Evolutionary conservation across 2,329 filamentous ascomycete species (phyloP), one percentile per base, ranked within the genome.

Genomic region (Penicillium sp.): DNA sequence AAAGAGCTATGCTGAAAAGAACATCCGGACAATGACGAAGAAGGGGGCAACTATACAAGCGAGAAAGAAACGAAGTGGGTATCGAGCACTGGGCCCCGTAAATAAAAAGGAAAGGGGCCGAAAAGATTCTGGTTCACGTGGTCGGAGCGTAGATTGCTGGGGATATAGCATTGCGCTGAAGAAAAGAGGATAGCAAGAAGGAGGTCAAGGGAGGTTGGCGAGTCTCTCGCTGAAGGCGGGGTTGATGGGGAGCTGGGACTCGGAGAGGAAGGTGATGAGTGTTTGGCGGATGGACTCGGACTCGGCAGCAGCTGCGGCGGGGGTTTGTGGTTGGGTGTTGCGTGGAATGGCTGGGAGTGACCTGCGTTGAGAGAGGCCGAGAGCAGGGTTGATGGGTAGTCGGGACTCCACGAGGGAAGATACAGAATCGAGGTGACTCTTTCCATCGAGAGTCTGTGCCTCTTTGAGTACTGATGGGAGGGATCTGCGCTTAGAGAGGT

Each of bases 61-160:
- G 62, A 68, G 62, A 66, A 70, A 69, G 61, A 66, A 69, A 70
- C 65, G 68, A 68, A 70, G 68, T 61, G 70, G 70, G 72, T 74
- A 73, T 74, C 69, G 68, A 69, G 61, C 65, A 63, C 62, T 60
- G 59, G 61, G 64, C 59, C 66, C 68, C 65, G 53, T 49, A 53
- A 55, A 60, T 33, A 51, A 47, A 24, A 47, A 35, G 4, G 42
- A 24, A 37, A 56, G 58, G 66, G 62, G 59, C 59, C 60, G 62
- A 62, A 66, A 70, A 65, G 45, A 53, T 58, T 60, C 59, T 62
- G 64, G 62, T 54, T 58, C 53, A 59, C 56, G 53, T 64, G 40
- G 61, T 56, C 57, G 55, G 57, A 60, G 58, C 56, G 51, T 51
- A 28, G 30, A 28, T 30, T 47, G 54, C 37, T 59, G 17, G 28